Conservation (phyloP, 495 filamentous ascomycete genomes). For the Pyrenula massariospora region DNA sequence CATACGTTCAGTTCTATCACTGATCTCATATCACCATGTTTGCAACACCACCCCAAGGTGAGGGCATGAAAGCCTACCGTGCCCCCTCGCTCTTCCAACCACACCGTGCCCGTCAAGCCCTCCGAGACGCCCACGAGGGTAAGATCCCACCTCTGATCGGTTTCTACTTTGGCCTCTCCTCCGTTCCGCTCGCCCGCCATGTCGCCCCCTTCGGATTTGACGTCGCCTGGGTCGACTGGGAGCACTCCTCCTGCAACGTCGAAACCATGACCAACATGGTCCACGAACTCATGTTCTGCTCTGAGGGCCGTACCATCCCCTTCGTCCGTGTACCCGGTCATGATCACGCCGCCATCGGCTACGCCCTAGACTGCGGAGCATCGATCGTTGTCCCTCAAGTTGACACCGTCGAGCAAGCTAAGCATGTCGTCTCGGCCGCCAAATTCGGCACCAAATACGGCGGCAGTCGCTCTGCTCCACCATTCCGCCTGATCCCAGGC, state of each 20-base stretch:
- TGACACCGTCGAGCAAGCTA: slow-evolving; percentile 32
- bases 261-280: slow-evolving; percentile 38
- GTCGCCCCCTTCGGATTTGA: slow-evolving; percentile 27
- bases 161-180: slow-evolving; percentile 23
- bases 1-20: too few species aligned
- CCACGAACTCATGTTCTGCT: slow-evolving; percentile 28
- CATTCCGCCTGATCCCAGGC: slow-evolving; percentile 23
- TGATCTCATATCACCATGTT: background rate
- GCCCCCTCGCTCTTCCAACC: slow-evolving; percentile 31
- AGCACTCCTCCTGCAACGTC: slow-evolving; percentile 26
- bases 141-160: slow-evolving; percentile 27
- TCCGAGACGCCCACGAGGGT: slow-evolving; percentile 29
- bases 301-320: slow-evolving; percentile 24
- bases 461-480: slow-evolving; percentile 30
- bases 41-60: background rate
- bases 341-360: slow-evolving; percentile 33
- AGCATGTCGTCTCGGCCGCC: slow-evolving; percentile 26
- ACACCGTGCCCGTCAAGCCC: slow-evolving; percentile 26
- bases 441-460: slow-evolving; percentile 23
- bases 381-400: slow-evolving; percentile 31
- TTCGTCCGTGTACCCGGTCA: slow-evolving; percentile 30
- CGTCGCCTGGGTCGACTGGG: slow-evolving; percentile 31
- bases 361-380: slow-evolving; percentile 34
- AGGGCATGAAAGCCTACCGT: slow-evolving; percentile 23
- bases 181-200: slow-evolving; percentile 19